Evolutionary conservation across 306 rosid genomes (phyloP).

Genomic region (Sicyos edulis): DNA sequence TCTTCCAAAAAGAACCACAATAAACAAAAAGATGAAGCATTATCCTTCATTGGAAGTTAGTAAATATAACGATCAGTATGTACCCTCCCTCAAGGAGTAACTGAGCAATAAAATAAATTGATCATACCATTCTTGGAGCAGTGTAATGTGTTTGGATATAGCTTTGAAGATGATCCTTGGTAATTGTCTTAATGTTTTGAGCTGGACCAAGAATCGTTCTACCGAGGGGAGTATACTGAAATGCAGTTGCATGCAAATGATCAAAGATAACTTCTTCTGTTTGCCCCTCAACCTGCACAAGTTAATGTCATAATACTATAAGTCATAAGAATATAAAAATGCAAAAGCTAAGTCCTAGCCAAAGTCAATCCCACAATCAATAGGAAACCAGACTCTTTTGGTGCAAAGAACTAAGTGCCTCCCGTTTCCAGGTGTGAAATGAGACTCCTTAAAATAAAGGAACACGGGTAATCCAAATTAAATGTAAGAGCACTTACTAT

Average conservation of each 20-base stretch:
- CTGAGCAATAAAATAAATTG: background rate
- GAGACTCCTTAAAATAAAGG: background rate
- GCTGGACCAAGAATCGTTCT: slow-evolving; percentile 93
- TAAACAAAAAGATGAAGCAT: slow-evolving; percentile 1
- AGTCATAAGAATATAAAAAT: background rate
- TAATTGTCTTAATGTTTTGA: slow-evolving; percentile 69
- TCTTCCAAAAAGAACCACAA: background rate
- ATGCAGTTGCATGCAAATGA: slow-evolving; percentile 89
- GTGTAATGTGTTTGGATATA: slow-evolving; percentile 84
- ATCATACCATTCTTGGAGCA: slow-evolving; percentile 86
- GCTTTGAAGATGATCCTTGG: slow-evolving; percentile 68
- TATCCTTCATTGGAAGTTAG: background rate
- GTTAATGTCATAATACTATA: background rate
- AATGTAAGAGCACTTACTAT: background rate
- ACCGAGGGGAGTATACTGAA: slow-evolving; percentile 88
- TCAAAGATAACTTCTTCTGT: slow-evolving; percentile 85
- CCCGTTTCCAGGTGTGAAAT: background rate
- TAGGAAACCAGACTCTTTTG: background rate
- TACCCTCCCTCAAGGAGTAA: background rate
- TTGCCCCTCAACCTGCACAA: slow-evolving; percentile 71
- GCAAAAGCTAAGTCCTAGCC: background rate
- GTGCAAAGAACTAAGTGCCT: background rate
- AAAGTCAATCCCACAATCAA: background rate
- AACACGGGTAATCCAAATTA: background rate
- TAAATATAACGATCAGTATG: slow-evolving; percentile 4